phyloP scores from a whole-genome alignment of 768 basidiomycete genomes.

The Pulveroboletus sp. region DNA sequence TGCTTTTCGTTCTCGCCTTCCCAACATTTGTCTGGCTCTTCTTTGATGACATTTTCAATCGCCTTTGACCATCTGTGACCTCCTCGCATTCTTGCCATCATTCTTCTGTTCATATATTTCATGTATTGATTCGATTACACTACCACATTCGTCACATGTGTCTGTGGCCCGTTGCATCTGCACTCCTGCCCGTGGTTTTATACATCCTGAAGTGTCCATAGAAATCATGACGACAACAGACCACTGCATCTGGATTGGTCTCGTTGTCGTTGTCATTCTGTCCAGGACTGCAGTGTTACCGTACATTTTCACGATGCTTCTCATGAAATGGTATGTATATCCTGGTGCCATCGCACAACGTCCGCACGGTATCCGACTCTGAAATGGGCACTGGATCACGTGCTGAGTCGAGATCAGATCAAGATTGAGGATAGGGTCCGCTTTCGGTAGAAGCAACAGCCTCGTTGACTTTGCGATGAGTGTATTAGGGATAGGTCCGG shows the following conservation, averaged over 20 bases:
- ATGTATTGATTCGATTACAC: too few species aligned
- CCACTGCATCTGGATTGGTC: slow-evolving; percentile 45
- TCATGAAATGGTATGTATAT: slow-evolving; percentile 50
- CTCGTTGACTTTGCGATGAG: slow-evolving; percentile 58
- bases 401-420: too few species aligned
- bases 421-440: slow-evolving; percentile 8
- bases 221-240: neutral
- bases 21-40: neutral
- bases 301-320: slow-evolving; percentile 53
- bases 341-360: too few species aligned
- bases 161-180: too few species aligned
- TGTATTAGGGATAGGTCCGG: slow-evolving; percentile 49
- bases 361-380: slow-evolving; percentile 3
- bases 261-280: slow-evolving; percentile 39
- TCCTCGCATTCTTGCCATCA: slow-evolving; percentile 49
- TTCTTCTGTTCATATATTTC: slow-evolving; percentile 41
- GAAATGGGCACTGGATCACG: too few species aligned
- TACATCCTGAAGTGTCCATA: neutral
- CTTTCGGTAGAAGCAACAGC: slow-evolving; percentile 60
- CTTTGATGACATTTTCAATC: slow-evolving; percentile 16
- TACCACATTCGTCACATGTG: too few species aligned
- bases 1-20: neutral
- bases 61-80: slow-evolving; percentile 54
- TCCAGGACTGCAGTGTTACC: slow-evolving; percentile 23
- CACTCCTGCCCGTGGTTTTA: too few species aligned